A percentile compares a stretch with the other conserved stretches of the same genome.
These are phyloP conservation scores for Fusarium tricinctum DNA, from an alignment of 2,329 filamentous ascomycete species.

Conservation along the genomic window DNA sequence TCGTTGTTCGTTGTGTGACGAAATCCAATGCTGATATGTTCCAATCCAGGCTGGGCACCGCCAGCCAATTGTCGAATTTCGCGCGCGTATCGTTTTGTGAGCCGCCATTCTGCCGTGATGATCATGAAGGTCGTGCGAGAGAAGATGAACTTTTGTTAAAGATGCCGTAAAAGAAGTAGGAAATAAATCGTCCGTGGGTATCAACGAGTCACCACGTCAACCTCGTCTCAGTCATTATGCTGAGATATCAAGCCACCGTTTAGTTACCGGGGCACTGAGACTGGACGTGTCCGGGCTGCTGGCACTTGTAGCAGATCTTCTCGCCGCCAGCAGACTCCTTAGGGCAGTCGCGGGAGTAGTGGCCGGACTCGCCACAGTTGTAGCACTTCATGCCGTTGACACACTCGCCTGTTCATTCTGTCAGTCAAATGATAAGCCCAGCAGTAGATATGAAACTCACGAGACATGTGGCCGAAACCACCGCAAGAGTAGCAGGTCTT, in stretches of 20 bases:
- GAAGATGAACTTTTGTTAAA: slow-evolving; percentile 51
- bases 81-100: slow-evolving; percentile 50
- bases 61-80: slow-evolving; percentile 45
- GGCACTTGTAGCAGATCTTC: slow-evolving; percentile 99
- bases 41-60: slow-evolving; percentile 47
- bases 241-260: slow-evolving; percentile 50
- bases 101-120: slow-evolving; percentile 50
- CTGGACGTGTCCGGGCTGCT: slow-evolving; percentile 89
- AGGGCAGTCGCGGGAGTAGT: slow-evolving; percentile 95
- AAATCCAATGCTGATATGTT: slow-evolving; percentile 53
- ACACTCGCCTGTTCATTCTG: slow-evolving; percentile 76
- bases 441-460: slow-evolving; percentile 61
- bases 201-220: slow-evolving; percentile 60
- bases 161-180: slow-evolving; percentile 49
- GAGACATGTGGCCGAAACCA: slow-evolving; percentile 95
- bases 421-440: slow-evolving; percentile 34
- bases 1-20: slow-evolving; percentile 47
- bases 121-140: slow-evolving; percentile 52
- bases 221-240: slow-evolving; percentile 46
- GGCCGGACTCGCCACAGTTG: slow-evolving; percentile 95
- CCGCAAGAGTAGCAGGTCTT: slow-evolving; percentile 99
- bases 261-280: slow-evolving; percentile 89
- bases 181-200: slow-evolving; percentile 58
- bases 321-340: slow-evolving; percentile 88
- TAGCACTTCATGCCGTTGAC: slow-evolving; percentile 99